These are phyloP conservation scores for Globisporangium viniferum DNA, from an alignment of 352 stramenopile genomes.

Conservation along the genomic window DNA sequence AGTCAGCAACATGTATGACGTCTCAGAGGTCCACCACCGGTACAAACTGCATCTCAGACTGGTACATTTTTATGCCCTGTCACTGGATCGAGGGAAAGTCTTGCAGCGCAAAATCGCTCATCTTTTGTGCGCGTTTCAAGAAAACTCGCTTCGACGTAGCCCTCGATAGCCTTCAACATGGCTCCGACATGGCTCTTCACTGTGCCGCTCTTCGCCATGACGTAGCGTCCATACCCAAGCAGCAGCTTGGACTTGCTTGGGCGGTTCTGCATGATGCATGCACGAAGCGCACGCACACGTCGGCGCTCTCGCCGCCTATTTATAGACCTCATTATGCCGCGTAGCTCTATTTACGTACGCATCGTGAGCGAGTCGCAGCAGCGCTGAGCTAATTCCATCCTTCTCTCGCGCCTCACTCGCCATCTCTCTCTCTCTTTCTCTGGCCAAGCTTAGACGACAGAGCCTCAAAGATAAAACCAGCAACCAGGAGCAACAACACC, in stretches of 20 bases:
- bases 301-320: background rate
- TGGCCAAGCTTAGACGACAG: background rate
- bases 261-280: background rate
- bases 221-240: no score
- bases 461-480: background rate
- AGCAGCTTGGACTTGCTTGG: background rate
- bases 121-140: no score
- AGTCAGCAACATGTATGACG: background rate
- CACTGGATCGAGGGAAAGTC: background rate
- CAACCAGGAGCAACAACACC: background rate
- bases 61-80: background rate
- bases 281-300: no score
- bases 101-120: background rate
- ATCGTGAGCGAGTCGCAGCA: background rate
- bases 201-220: no score
- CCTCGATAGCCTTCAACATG: no score
- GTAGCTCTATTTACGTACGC: background rate
- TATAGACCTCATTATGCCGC: background rate
- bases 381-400: slow-evolving; percentile 2
- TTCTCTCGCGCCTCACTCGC: background rate
- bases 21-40: slow-evolving; percentile 7
- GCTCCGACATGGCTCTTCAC: no score
- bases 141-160: no score
- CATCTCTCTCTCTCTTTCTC: background rate
- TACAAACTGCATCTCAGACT: background rate